Evolutionary conservation across 2,329 filamentous ascomycete genomes (phyloP), one percentile per base, ranked within the genome.

Genomic region (Cercospora zeae-maydis): DNA sequence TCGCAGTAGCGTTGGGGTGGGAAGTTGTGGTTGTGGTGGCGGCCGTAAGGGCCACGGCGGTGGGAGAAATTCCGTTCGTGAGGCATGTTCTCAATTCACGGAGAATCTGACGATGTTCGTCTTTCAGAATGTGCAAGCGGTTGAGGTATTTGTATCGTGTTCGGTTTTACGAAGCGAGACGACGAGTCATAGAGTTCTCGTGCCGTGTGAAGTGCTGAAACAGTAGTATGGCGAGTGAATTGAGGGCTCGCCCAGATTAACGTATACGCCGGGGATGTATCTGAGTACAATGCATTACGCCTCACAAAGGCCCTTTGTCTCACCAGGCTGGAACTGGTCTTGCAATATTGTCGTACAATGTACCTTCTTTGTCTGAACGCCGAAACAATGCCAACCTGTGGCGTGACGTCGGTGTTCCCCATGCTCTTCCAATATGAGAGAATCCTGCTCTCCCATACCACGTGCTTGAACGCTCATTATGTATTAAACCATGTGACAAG

Each of bases 1-100:
- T 72, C 66, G 33, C 55, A 63, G 55, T 69, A 69, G 11, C 62
- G 53, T 30, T 34, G 31, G 1, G 64, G 65, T 51, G 67, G 66
- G 51, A 62, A 64, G 47, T 59, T 49, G 24, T 55, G 31, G 36
- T 60, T 39, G 52, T 62, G 59, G 49, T 65, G 65, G 42, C 47
- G 60, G 49, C 49, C 49, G 21, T 27, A 21, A 34, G 49, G 27
- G n/a, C 49, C 30, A 21, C 30, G 27, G 42, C 21, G 42, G 42
- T 27, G 42, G 49, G 30, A 14, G 49, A 14, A 19, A 30, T 30
- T 53, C 34, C 49, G 27, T 13, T 53, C 49, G 31, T 53, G 30
- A 21, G 14, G 30, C 49, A 57, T 59, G 42, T 6, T 54, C 30
- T 45, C 51, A 36, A 33, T 10, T 24, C 21, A 42, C 30, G 55